phyloP scores from a whole-genome alignment of 2,329 filamentous ascomycete genomes.

The Fusarium tricinctum region DNA sequence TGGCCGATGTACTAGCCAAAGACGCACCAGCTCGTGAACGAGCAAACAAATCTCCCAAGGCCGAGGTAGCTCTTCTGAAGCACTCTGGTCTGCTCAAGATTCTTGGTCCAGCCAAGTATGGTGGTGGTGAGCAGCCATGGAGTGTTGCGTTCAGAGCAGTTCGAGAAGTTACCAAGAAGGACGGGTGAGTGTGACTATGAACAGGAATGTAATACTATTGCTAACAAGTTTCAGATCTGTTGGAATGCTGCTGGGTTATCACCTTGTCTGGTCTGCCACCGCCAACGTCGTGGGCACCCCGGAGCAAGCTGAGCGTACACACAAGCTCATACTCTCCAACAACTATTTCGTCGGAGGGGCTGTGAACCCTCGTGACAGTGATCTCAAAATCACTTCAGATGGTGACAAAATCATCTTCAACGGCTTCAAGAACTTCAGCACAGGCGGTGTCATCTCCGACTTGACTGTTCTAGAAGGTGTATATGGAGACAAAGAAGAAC shows the following conservation, averaged over 20 bases:
- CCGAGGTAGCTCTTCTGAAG: constrained; percentile 59
- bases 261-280: constrained; percentile 23
- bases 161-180: constrained; percentile 73
- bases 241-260: constrained; percentile 65
- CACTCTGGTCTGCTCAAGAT: constrained; percentile 58
- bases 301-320: constrained; percentile 69
- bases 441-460: constrained; percentile 75
- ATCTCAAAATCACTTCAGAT: constrained; percentile 60
- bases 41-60: constrained; percentile 58
- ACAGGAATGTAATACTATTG: fast-evolving
- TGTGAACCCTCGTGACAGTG: constrained; percentile 75
- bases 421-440: constrained; percentile 76
- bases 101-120: constrained; percentile 57
- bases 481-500: constrained; percentile 53
- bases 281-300: constrained; percentile 20
- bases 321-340: constrained; percentile 71
- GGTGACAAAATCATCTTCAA: constrained; percentile 71
- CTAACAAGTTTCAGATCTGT: constrained; percentile 59
- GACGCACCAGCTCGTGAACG: constrained; percentile 51
- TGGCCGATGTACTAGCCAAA: constrained; percentile 14
- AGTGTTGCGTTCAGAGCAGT: constrained; percentile 70
- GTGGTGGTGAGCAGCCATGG: constrained; percentile 61
- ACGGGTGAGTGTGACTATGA: constrained; percentile 61
- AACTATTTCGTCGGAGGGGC: constrained; percentile 77
- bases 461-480: constrained; percentile 75